Evolutionary conservation across 2,329 filamentous ascomycete genomes (phyloP).

Genomic region (Apiospora sp.): DNA sequence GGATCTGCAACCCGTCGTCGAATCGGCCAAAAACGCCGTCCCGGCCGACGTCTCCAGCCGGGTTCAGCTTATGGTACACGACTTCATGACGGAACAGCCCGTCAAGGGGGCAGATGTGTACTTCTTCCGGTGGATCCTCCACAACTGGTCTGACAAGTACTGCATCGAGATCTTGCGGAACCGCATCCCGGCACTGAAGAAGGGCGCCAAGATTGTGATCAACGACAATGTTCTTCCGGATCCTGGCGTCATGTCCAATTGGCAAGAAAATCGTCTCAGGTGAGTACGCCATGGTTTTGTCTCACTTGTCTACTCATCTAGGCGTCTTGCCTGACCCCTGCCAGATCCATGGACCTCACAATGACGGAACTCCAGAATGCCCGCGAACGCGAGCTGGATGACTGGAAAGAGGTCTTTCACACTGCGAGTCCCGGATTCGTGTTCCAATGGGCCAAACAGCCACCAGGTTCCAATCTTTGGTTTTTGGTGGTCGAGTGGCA

Average conservation of each 20-base stretch:
- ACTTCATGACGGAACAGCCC: background rate
- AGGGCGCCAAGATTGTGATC: constrained; percentile 11
- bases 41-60: constrained; percentile 12
- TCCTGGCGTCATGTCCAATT: background rate
- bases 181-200: background rate
- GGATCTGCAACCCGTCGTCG: constrained; percentile 36
- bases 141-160: constrained; percentile 21
- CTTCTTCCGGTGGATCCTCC: constrained; percentile 9
- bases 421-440: background rate
- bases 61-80: background rate
- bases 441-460: background rate
- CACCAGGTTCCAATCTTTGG: background rate
- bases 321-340: background rate
- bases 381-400: constrained; percentile 3
- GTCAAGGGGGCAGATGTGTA: constrained; percentile 1
- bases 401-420: background rate
- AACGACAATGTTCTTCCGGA: background rate
- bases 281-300: background rate
- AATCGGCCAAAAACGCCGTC: background rate
- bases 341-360: background rate
- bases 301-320: background rate
- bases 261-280: background rate
- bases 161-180: constrained; percentile 11
- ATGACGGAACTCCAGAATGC: background rate
- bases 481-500: background rate